A percentile compares a stretch with the other conserved stretches of the same genome.
phyloP scores from a whole-genome alignment of 1,284 basidiomycete species.

The Melampsora occidentalis region DNA sequence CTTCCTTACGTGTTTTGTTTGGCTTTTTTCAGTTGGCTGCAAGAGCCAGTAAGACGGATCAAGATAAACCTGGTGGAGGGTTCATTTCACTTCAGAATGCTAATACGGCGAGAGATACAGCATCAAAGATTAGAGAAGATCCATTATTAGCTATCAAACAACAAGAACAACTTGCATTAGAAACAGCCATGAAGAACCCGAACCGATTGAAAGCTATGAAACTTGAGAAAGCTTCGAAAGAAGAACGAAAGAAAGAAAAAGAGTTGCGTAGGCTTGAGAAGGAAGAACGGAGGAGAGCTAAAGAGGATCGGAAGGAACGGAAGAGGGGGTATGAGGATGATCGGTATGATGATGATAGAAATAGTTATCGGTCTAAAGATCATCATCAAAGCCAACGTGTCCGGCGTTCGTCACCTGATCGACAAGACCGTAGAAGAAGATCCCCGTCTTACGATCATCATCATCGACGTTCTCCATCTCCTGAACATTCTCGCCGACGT shows the following conservation, averaged over 20 bases:
- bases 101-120: slow-evolving; percentile 81
- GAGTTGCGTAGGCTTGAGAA: slow-evolving; percentile 15
- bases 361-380: background rate
- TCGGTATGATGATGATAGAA: background rate
- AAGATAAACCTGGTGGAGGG: slow-evolving; percentile 36
- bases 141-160: slow-evolving; percentile 94
- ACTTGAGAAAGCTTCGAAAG: slow-evolving; percentile 16
- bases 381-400: background rate
- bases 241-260: slow-evolving; percentile 20
- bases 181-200: slow-evolving; percentile 85
- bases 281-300: slow-evolving; percentile 1
- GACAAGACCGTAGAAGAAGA: background rate
- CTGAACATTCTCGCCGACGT: slow-evolving; percentile 11
- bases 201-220: slow-evolving; percentile 66
- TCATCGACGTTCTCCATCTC: slow-evolving; percentile 14
- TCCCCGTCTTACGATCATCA: slow-evolving; percentile 23
- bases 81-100: slow-evolving; percentile 84
- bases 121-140: slow-evolving; percentile 91
- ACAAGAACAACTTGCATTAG: slow-evolving; percentile 89
- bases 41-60: slow-evolving; percentile 26
- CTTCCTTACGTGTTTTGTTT: background rate
- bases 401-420: background rate
- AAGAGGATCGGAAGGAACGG: slow-evolving; percentile 19
- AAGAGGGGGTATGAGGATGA: slow-evolving; percentile 8
- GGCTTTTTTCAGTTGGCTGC: slow-evolving; percentile 13